Conservation (phyloP, 176 grass and related monocot species). For the Phoenix dactylifera region DNA sequence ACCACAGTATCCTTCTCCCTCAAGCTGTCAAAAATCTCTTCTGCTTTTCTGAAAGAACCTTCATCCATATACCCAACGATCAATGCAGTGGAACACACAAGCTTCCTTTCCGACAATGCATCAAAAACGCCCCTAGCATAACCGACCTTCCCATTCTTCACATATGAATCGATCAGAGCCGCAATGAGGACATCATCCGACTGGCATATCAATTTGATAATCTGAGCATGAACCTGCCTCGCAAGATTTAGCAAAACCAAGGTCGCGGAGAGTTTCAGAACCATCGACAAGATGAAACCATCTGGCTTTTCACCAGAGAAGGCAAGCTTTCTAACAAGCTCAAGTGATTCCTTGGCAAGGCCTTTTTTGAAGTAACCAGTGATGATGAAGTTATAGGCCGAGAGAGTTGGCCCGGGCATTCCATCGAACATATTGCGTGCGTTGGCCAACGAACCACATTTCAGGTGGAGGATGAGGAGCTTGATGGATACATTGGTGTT, state of each 20-base stretch:
- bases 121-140: conserved; percentile 44
- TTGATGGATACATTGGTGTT: conserved; percentile 45
- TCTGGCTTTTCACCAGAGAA: conserved; percentile 34
- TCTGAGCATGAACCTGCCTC: conserved; percentile 56
- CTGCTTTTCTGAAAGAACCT: conserved; percentile 34
- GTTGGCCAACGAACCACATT: conserved; percentile 54
- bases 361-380: conserved; percentile 64
- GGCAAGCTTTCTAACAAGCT: conserved; percentile 40
- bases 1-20: conserved; percentile 44
- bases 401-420: conserved; percentile 33
- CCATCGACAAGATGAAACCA: conserved; percentile 70
- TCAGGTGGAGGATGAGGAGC: conserved; percentile 52
- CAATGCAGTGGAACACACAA: conserved; percentile 67
- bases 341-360: conserved; percentile 28
- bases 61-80: conserved; percentile 70
- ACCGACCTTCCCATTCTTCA: conserved; percentile 34
- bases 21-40: conserved; percentile 37
- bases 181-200: conserved; percentile 50
- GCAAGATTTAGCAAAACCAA: conserved; percentile 17
- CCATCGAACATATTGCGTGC: conserved; percentile 59
- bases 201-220: conserved; percentile 26
- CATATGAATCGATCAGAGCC: conserved; percentile 71
- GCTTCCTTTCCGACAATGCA: conserved; percentile 24
- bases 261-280: conserved; percentile 51
- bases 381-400: conserved; percentile 58